These are phyloP conservation scores for Boletus vinaceobasis DNA, from an alignment of 768 basidiomycete species.

Conservation along the genomic window DNA sequence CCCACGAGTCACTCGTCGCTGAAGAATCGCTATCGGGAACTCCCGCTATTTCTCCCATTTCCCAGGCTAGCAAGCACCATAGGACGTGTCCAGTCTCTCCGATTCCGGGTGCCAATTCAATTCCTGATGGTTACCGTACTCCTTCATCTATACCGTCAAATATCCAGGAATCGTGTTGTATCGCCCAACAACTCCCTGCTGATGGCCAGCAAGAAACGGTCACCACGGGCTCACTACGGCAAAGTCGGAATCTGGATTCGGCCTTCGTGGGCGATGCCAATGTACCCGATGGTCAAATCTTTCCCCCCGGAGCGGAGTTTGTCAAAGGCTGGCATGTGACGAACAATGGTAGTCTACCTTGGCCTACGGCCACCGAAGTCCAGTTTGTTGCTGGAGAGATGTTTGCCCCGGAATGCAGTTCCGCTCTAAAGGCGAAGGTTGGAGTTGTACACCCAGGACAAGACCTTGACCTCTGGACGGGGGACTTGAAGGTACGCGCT, in stretches of 20 bases:
- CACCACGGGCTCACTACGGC: background rate
- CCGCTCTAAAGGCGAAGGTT: slow-evolving; percentile 39
- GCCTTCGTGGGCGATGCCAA: slow-evolving; percentile 65
- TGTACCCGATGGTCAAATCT: slow-evolving; percentile 68
- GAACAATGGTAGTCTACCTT: slow-evolving; percentile 60
- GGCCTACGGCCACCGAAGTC: slow-evolving; percentile 68
- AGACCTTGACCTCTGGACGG: slow-evolving; percentile 63
- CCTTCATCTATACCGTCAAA: slow-evolving; percentile 10
- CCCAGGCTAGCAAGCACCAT: background rate
- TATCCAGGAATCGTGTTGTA: background rate
- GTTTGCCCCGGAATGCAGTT: slow-evolving; percentile 39
- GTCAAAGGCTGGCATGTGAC: slow-evolving; percentile 77
- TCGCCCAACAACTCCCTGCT: background rate
- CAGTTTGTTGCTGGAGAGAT: slow-evolving; percentile 68
- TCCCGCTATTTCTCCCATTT: slow-evolving; percentile 16
- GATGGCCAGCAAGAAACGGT: background rate
- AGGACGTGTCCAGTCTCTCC: slow-evolving; percentile 2
- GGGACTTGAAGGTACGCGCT: slow-evolving; percentile 63
- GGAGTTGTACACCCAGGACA: slow-evolving; percentile 57
- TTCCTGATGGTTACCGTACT: slow-evolving; percentile 30
- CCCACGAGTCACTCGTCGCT: slow-evolving; percentile 27
- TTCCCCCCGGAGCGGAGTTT: slow-evolving; percentile 83
- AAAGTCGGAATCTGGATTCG: slow-evolving; percentile 39
- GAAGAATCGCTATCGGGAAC: slow-evolving; percentile 29
- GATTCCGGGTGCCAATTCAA: slow-evolving; percentile 18